A percentile compares a stretch with the other conserved stretches of the same genome.
These are phyloP conservation scores for Hibiscus syriacus DNA, from an alignment of 345 rosid species.

Conservation along the genomic window DNA sequence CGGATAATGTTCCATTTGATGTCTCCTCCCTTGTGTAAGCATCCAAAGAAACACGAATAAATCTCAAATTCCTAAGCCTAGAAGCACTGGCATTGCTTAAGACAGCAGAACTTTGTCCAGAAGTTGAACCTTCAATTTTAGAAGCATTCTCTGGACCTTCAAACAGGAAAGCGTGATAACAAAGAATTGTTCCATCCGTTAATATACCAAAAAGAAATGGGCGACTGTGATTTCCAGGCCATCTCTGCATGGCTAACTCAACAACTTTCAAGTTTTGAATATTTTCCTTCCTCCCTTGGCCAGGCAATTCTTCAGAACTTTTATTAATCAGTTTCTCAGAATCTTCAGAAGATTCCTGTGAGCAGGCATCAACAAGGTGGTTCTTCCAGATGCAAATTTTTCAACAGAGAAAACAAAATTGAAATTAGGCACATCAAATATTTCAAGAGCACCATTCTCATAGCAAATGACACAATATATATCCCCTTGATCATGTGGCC, in stretches of 20 bases:
- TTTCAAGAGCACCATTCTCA: constrained; percentile 74
- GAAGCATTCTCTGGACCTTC: constrained; percentile 63
- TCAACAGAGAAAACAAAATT: constrained; percentile 74
- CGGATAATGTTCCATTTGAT: constrained; percentile 39
- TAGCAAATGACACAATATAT: constrained; percentile 86
- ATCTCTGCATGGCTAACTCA: constrained; percentile 91
- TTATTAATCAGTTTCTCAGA: constrained; percentile 25
- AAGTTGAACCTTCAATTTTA: constrained; percentile 44
- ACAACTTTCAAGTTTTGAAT: constrained; percentile 52
- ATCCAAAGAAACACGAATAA: constrained; percentile 67
- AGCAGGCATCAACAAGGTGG: constrained; percentile 59
- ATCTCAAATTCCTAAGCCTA: constrained; percentile 80
- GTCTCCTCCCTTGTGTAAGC: constrained; percentile 71
- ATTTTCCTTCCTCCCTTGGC: constrained; percentile 62
- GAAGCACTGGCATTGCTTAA: constrained; percentile 46
- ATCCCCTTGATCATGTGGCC: constrained; percentile 82
- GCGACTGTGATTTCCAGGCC: constrained; percentile 79
- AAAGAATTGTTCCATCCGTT: constrained; percentile 90
- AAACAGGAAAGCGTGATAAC: constrained; percentile 88
- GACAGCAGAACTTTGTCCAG: constrained; percentile 36
- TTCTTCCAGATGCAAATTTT: constrained; percentile 75
- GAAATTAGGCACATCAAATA: constrained; percentile 89
- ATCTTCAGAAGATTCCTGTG: constrained; percentile 41
- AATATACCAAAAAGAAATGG: constrained; percentile 85
- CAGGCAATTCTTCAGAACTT: constrained; percentile 40